Base-by-base conservation (phyloP, 1,284 basidiomycete species). In the Malassezia cuniculi region DNA sequence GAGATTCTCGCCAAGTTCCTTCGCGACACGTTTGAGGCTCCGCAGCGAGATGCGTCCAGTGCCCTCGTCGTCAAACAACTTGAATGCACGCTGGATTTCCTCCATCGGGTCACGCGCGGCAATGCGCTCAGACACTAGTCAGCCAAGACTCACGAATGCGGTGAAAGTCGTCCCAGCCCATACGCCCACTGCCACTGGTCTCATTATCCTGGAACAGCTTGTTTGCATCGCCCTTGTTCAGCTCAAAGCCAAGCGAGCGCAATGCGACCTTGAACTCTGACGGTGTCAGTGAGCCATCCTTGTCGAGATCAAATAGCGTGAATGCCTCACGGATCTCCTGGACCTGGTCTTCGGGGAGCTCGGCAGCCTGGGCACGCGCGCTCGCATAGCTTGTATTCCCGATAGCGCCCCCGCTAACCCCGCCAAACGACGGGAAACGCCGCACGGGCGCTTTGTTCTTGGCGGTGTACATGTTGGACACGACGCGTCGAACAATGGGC, bases 181-280 rank as follows among this genome's bases (percentile, higher is more conserved):
- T 89, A 47, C 93, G 70, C n/a, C 82, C 82, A 50, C 83, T 80
- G 1, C 81, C 82, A 5, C 77, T 77, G 71, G 85, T 84, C 67
- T 94, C 89, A 62, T 90, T 78, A 60, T 95, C 90, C 30, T 86
- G 74, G 45, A 99, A 72, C 32, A 97, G 75, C 70, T 95, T 95
- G 53, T 97, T 72, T 36, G 97, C 89, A 69, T 99, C 93, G 0
- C 85, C 84, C 72, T 97, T 99, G 73, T 95, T 94, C 68, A 94
- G 70, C 68, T 95, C 93, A 65, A 97, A 97, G 1, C 93, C 93
- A 31, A 99, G 72, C 4, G 93, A 93, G 32, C 93, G 77, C 84
- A 99, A 87, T 30, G 90, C 87, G 52, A 99, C 93, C 69, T 95
- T 95, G 58, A 97, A 76, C 69, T 99, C 93, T 71, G 97, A 90